Conservation (phyloP, 139 green algal genomes). For the Desmodesmus armatus region DNA sequence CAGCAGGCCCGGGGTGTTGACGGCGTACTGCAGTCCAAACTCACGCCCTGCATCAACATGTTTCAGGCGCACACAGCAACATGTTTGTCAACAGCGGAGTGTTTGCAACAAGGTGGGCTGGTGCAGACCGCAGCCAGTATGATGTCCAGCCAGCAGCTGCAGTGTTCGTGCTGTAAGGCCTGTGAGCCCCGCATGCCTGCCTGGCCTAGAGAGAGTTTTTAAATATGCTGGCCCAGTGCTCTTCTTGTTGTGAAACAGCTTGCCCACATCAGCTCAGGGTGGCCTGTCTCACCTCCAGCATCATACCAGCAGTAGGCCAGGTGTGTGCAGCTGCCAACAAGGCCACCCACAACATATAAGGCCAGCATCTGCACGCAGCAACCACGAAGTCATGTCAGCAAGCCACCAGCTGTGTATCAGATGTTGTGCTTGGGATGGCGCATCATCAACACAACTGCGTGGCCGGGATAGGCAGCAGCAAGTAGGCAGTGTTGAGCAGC, state of each 20-base stretch:
- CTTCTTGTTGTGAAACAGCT: too few relatives aligned
- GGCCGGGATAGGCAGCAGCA: too few relatives aligned
- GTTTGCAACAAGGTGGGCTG: background rate
- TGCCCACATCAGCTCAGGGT: background rate
- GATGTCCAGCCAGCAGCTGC: background rate
- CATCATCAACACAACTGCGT: too few relatives aligned
- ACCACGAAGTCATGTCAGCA: background rate
- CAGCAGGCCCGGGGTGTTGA: constrained; percentile 44
- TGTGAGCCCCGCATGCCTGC: too few relatives aligned
- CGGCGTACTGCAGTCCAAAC: constrained; percentile 26
- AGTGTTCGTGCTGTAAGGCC: too few relatives aligned
- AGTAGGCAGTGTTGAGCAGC: background rate
- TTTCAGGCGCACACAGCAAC: too few relatives aligned
- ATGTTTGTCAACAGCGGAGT: background rate
- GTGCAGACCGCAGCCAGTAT: background rate
- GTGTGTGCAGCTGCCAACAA: constrained; percentile 19
- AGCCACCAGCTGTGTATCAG: background rate
- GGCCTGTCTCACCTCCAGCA: constrained; percentile 3
- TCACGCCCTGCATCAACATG: constrained; percentile 12
- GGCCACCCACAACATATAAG: constrained; percentile 20
- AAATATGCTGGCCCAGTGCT: too few relatives aligned
- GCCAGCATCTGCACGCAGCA: constrained; percentile 16
- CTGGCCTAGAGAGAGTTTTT: too few relatives aligned
- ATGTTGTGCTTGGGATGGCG: too few relatives aligned
- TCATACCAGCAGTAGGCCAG: constrained; percentile 36